Percentiles rank a stretch among this genome's conserved stretches.
Evolutionary conservation across 192 early-diverging fungal genomes (phyloP).

Genomic region (Backusella psychrophila): DNA sequence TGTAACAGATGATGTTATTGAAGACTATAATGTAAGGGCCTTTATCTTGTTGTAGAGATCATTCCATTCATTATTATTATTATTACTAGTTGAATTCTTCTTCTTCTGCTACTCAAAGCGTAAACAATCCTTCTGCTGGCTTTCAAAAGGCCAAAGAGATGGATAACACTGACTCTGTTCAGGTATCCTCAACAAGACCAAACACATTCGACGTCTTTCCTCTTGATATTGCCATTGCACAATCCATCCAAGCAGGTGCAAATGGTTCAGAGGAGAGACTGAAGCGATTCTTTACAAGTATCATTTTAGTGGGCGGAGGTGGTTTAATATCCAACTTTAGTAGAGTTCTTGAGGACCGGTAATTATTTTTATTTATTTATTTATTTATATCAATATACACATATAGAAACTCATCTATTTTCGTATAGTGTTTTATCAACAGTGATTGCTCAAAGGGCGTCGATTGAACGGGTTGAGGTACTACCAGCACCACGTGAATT

Average conservation of each 20-base stretch:
- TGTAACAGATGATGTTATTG: slow-evolving; percentile 31
- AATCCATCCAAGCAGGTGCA: slow-evolving; percentile 61
- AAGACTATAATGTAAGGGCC: slow-evolving; percentile 19
- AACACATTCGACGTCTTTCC: slow-evolving; percentile 39
- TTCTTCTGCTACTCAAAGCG: not conserved
- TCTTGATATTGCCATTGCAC: slow-evolving; percentile 68
- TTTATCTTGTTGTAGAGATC: not conserved
- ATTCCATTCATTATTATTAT: no score
- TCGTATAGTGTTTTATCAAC: slow-evolving; percentile 24
- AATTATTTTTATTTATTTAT: slow-evolving; percentile 1
- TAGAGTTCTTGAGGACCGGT: slow-evolving; percentile 61
- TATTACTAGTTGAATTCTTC: not conserved
- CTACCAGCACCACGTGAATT: slow-evolving; percentile 80
- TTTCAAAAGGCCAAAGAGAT: not conserved
- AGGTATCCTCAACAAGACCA: slow-evolving; percentile 36
- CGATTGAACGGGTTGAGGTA: slow-evolving; percentile 61
- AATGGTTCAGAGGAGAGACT: slow-evolving; percentile 62
- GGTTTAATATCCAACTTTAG: slow-evolving; percentile 68
- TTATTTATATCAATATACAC: no score
- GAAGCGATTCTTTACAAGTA: slow-evolving; percentile 69
- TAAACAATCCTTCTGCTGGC: not conserved
- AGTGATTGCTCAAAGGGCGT: slow-evolving; percentile 34
- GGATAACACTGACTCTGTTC: not conserved
- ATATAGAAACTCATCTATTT: not conserved
- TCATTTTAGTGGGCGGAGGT: slow-evolving; percentile 87